Evolutionary conservation across 345 rosid genomes (phyloP).

Genomic region (Camelina sativa): DNA sequence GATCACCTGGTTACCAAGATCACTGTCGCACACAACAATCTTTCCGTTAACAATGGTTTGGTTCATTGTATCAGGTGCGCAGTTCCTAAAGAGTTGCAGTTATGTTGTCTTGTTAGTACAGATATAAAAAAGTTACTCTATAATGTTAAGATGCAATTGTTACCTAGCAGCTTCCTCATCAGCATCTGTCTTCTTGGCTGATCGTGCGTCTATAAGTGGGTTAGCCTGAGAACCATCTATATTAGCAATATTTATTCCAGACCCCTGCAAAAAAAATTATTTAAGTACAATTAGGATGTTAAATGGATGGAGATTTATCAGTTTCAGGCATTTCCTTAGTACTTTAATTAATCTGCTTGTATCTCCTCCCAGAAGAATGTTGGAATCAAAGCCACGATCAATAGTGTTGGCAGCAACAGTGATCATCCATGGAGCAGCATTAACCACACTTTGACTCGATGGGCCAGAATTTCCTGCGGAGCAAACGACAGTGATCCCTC

Average conservation of each 20-base stretch:
- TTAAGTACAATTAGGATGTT: background rate
- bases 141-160: background rate
- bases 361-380: conserved; percentile 45
- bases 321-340: background rate
- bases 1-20: conserved; percentile 22
- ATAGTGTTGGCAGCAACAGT: conserved; percentile 61
- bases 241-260: conserved; percentile 62
- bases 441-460: conserved; percentile 46
- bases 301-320: background rate
- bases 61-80: conserved; percentile 52
- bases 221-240: conserved; percentile 50
- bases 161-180: conserved; percentile 60
- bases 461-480: conserved; percentile 60
- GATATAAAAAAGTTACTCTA: background rate
- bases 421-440: conserved; percentile 64
- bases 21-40: conserved; percentile 64
- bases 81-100: conserved; percentile 50
- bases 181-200: conserved; percentile 52
- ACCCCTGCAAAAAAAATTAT: conserved; percentile 54
- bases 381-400: conserved; percentile 56
- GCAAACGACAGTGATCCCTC: conserved; percentile 46
- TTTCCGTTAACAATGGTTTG: conserved; percentile 52
- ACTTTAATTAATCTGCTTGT: conserved; percentile 21
- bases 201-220: conserved; percentile 58
- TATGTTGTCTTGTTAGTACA: conserved; percentile 18